Percentiles rank a stretch among this genome's conserved stretches.
Conservation (phyloP, 441 rosid genomes). For the Erodium chrysanthum region DNA sequence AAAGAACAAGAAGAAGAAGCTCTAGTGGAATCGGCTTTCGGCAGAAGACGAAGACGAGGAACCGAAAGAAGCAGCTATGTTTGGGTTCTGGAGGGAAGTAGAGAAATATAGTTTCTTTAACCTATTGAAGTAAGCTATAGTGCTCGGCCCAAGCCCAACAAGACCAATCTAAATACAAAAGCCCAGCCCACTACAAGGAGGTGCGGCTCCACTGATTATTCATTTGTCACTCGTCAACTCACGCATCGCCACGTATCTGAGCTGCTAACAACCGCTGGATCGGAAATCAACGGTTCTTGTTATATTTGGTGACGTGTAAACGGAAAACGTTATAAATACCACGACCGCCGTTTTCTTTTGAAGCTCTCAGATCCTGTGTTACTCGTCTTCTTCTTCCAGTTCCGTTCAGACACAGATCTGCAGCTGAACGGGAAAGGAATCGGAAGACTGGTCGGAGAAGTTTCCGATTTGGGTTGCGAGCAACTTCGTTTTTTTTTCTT, state of each 20-base stretch:
- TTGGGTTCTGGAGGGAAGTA: background rate
- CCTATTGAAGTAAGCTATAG: background rate
- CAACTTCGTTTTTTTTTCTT: background rate
- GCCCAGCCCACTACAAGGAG: background rate
- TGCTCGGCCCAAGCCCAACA: background rate
- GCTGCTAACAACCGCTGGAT: too few relatives aligned
- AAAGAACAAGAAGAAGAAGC: background rate
- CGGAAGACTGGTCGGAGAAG: background rate
- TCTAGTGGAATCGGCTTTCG: background rate
- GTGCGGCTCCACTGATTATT: too few relatives aligned
- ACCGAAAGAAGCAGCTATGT: background rate
- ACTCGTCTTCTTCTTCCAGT: background rate
- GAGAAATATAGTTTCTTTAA: background rate
- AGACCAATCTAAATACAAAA: background rate
- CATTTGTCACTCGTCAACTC: too few relatives aligned
- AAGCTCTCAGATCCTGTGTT: background rate
- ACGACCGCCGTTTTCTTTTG: too few relatives aligned
- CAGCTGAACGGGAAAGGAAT: background rate
- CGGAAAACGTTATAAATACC: too few relatives aligned
- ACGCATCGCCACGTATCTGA: too few relatives aligned
- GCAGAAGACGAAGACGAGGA: background rate
- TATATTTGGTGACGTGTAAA: too few relatives aligned
- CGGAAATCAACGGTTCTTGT: too few relatives aligned
- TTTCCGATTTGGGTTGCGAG: too few relatives aligned
- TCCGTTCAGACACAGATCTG: background rate